Evolutionary conservation across 192 early-diverging fungal genomes (phyloP).

Genomic region (Powellomyces hirtus): DNA sequence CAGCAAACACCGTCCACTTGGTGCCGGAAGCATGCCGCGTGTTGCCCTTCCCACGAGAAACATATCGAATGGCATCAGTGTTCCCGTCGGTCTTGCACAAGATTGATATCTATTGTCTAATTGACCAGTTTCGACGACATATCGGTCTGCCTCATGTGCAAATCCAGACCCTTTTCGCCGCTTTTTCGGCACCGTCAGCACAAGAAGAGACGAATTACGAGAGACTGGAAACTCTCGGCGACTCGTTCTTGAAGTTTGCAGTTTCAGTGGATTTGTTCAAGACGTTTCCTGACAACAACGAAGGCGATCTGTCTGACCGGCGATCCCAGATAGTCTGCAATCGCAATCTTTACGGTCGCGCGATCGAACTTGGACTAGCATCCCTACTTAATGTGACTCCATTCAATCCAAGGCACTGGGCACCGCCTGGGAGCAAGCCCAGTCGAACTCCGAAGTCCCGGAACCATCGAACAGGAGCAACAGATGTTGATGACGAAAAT

Average conservation of each 20-base stretch:
- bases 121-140: constrained; percentile 28
- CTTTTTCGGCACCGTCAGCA: constrained; percentile 71
- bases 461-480: not conserved
- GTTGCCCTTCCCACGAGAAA: constrained; percentile 34
- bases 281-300: constrained; percentile 64
- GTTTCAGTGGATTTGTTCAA: constrained; percentile 68
- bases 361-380: constrained; percentile 53
- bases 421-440: constrained; percentile 24
- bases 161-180: constrained; percentile 40
- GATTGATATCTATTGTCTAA: constrained; percentile 23
- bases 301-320: constrained; percentile 73
- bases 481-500: constrained; percentile 16
- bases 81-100: constrained; percentile 41
- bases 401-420: constrained; percentile 49
- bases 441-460: not conserved
- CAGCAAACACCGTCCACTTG: constrained; percentile 2
- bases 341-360: constrained; percentile 58
- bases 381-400: constrained; percentile 60
- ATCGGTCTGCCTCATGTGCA: constrained; percentile 21
- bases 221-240: constrained; percentile 84
- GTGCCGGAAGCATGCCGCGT: constrained; percentile 34
- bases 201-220: constrained; percentile 78
- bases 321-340: constrained; percentile 79
- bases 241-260: constrained; percentile 81
- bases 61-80: constrained; percentile 13